These are phyloP conservation scores for Aspergillus ibericus DNA, from an alignment of 2,329 filamentous ascomycete species.

Conservation along the genomic window DNA sequence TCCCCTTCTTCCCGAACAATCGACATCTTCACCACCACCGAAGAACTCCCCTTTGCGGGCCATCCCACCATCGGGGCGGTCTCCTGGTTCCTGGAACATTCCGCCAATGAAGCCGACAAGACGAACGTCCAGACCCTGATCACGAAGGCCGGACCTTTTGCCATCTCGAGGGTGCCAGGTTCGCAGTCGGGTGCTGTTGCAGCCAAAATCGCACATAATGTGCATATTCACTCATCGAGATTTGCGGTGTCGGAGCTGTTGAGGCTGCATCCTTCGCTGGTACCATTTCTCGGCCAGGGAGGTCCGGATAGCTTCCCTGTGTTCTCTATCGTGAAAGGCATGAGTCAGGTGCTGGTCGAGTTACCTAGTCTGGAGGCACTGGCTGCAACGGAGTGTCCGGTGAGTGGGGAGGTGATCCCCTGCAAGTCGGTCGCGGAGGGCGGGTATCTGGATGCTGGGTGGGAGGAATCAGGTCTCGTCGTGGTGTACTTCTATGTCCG, in stretches of 20 bases:
- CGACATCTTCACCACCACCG: slow-evolving; percentile 55
- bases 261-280: slow-evolving; percentile 28
- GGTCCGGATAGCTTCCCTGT: slow-evolving; percentile 26
- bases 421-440: slow-evolving; percentile 6
- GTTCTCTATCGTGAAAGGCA: slow-evolving; percentile 43
- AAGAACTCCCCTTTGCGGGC: slow-evolving; percentile 58
- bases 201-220: slow-evolving; percentile 38
- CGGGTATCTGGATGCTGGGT: slow-evolving; percentile 35
- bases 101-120: slow-evolving; percentile 18
- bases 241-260: slow-evolving; percentile 27
- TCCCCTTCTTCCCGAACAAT: slow-evolving; percentile 31
- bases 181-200: slow-evolving; percentile 20
- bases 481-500: slow-evolving; percentile 35
- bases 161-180: slow-evolving; percentile 35
- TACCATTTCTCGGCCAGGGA: slow-evolving; percentile 16
- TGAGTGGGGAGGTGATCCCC: slow-evolving; percentile 25
- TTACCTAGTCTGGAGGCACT: slow-evolving; percentile 63
- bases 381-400: slow-evolving; percentile 31
- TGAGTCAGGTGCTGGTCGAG: slow-evolving; percentile 62
- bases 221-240: slow-evolving; percentile 33
- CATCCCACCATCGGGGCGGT: slow-evolving; percentile 60
- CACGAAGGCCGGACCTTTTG: slow-evolving; percentile 60
- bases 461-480: slow-evolving; percentile 28
- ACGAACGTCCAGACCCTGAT: slow-evolving; percentile 39
- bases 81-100: slow-evolving; percentile 42